Conservation (phyloP, 1,284 basidiomycete genomes). For the Gymnopus androsaceus region DNA sequence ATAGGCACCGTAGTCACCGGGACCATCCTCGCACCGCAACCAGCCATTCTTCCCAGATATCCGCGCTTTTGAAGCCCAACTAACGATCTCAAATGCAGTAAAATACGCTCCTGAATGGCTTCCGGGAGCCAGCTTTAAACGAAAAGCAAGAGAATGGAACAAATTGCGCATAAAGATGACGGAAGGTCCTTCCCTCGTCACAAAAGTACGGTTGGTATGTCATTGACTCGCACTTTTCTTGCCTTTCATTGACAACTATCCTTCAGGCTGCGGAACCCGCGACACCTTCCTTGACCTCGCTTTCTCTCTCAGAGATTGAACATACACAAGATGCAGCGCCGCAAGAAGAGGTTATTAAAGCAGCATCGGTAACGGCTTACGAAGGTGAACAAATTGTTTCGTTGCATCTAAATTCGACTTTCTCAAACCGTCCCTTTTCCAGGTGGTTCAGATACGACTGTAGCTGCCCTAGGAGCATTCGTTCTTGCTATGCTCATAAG, state of each 20-base stretch:
- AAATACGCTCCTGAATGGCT: slow-evolving; percentile 7
- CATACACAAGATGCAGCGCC: background rate
- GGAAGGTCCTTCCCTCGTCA: background rate
- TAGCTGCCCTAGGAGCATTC: too few species aligned
- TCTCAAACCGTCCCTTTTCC: too few species aligned
- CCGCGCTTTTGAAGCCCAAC: too few species aligned
- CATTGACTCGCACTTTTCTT: background rate
- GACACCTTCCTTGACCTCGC: background rate
- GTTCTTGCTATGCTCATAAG: too few species aligned
- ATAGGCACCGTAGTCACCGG: too few species aligned
- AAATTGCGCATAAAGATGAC: background rate
- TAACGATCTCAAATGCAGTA: too few species aligned
- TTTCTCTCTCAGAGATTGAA: background rate
- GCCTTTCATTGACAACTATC: too few species aligned
- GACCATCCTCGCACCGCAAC: too few species aligned
- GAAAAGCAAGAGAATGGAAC: background rate
- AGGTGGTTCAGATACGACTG: too few species aligned
- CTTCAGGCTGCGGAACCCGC: background rate
- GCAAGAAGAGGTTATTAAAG: background rate
- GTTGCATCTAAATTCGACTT: background rate
- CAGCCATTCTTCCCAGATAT: too few species aligned
- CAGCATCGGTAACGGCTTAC: background rate
- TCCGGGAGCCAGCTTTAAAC: too few species aligned
- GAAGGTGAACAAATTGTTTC: background rate
- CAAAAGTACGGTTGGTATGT: background rate